phyloP scores from a whole-genome alignment of 2,329 filamentous ascomycete genomes.

The Sporothrix pallida region DNA sequence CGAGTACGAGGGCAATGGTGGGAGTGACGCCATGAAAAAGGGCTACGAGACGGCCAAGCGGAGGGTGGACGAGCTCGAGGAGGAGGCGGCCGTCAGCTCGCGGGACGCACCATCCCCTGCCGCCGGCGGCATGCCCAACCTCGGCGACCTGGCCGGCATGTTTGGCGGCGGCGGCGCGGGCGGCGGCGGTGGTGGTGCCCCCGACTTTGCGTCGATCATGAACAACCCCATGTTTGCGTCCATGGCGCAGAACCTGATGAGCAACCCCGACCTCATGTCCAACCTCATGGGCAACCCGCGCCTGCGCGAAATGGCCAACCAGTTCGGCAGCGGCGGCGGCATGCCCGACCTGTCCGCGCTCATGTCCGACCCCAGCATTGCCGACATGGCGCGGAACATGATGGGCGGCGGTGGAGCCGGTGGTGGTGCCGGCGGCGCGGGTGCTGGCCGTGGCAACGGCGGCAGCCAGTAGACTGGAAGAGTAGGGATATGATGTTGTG shows the following conservation, averaged over 20 bases:
- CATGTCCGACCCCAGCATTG: slow-evolving; percentile 91
- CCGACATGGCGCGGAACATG: slow-evolving; percentile 69
- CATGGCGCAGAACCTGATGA: slow-evolving; percentile 98
- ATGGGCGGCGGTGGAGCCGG: slow-evolving; percentile 42
- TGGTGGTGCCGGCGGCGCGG: slow-evolving; percentile 14
- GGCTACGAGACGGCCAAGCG: slow-evolving; percentile 92
- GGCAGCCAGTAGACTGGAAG: not conserved
- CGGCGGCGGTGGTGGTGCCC: slow-evolving; percentile 78
- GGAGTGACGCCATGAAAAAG: slow-evolving; percentile 96
- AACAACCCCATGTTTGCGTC: slow-evolving; percentile 97
- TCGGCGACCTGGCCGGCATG: slow-evolving; percentile 74
- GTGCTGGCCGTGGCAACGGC: slow-evolving; percentile 24
- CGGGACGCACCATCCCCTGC: slow-evolving; percentile 43
- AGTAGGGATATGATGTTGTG: not conserved
- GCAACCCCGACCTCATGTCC: slow-evolving; percentile 88
- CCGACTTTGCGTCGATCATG: slow-evolving; percentile 86
- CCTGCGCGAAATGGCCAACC: slow-evolving; percentile 83
- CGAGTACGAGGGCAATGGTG: slow-evolving; percentile 89
- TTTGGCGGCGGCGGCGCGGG: slow-evolving; percentile 64
- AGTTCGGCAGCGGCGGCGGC: slow-evolving; percentile 66
- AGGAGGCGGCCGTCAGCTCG: slow-evolving; percentile 51
- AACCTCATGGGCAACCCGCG: slow-evolving; percentile 95
- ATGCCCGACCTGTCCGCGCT: slow-evolving; percentile 86
- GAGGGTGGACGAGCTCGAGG: slow-evolving; percentile 77
- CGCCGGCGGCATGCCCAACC: slow-evolving; percentile 69